These are phyloP conservation scores for Sarocladiaceae sp. DNA, from an alignment of 2,329 filamentous ascomycete genomes.

Conservation along the genomic window DNA sequence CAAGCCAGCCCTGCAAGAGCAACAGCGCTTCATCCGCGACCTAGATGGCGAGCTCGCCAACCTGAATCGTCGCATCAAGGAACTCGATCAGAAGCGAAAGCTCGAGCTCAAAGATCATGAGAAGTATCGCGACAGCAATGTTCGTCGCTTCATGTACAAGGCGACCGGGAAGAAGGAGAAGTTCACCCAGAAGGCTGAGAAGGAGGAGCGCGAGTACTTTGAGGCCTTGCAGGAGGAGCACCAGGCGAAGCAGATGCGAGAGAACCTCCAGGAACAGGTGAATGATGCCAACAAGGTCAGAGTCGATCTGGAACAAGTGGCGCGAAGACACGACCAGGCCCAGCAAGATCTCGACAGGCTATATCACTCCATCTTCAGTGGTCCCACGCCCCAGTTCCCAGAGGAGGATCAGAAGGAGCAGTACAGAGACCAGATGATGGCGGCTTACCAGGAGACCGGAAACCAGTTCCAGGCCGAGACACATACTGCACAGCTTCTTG, in stretches of 20 bases:
- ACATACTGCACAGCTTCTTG: conserved; percentile 35
- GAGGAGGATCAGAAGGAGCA: conserved; percentile 47
- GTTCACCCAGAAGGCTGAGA: conserved; percentile 39
- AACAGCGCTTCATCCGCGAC: conserved; percentile 39
- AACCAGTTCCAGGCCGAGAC: conserved; percentile 32
- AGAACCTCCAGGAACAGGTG: conserved; percentile 34
- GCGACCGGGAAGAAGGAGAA: conserved; percentile 40
- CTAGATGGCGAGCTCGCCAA: conserved; percentile 35
- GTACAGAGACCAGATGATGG: conserved; percentile 26
- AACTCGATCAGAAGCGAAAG: conserved; percentile 35
- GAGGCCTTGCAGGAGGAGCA: conserved; percentile 45
- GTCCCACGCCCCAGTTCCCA: conserved; percentile 46
- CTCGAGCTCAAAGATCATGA: conserved; percentile 48
- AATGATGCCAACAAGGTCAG: conserved; percentile 32
- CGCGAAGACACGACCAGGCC: conserved; percentile 31
- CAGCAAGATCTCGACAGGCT: conserved; percentile 45
- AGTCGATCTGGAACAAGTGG: conserved; percentile 29
- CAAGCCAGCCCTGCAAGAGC: conserved; percentile 38
- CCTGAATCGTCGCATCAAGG: conserved; percentile 31
- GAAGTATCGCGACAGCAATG: conserved; percentile 47
- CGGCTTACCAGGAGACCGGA: conserved; percentile 33
- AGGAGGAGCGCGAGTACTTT: conserved; percentile 48
- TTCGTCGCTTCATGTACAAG: conserved; percentile 48
- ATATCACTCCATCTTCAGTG: conserved; percentile 43
- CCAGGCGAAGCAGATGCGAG: conserved; percentile 37